Evolutionary conservation across 805 yeast species (phyloP).

Genomic region (Starmerella bacillaris): DNA sequence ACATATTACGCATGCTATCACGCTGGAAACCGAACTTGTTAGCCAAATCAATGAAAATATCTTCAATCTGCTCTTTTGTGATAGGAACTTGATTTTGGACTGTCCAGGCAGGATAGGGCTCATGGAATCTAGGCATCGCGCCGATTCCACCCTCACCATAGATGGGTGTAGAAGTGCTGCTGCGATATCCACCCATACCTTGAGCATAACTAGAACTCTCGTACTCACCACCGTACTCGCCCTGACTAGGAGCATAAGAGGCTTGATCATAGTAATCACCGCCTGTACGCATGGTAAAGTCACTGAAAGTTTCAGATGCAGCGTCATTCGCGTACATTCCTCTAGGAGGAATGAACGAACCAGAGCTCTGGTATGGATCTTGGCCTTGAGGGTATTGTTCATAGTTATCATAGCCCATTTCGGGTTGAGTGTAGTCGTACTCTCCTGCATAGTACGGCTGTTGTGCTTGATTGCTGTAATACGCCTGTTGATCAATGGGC

Average conservation of each 20-base stretch:
- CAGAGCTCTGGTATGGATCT: slow-evolving; percentile 29
- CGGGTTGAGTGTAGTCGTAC: slow-evolving; percentile 24
- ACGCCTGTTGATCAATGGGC: slow-evolving; percentile 20
- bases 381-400: slow-evolving; percentile 15
- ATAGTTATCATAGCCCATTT: slow-evolving; percentile 1
- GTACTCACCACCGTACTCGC: slow-evolving; percentile 20
- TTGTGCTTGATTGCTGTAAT: slow-evolving; percentile 22
- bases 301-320: slow-evolving; percentile 26
- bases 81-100: slow-evolving; percentile 79
- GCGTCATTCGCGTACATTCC: slow-evolving; percentile 20
- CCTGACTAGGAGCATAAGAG: slow-evolving; percentile 18
- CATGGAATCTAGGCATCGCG: slow-evolving; percentile 28
- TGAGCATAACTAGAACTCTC: slow-evolving; percentile 19
- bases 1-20: slow-evolving; percentile 62
- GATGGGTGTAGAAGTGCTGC: slow-evolving; percentile 90
- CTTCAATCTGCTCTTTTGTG: slow-evolving; percentile 42
- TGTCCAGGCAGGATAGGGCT: slow-evolving; percentile 99
- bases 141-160: slow-evolving; percentile 35
- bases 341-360: slow-evolving; percentile 17
- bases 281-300: slow-evolving; percentile 29
- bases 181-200: slow-evolving; percentile 33
- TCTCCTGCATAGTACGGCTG: slow-evolving; percentile 18
- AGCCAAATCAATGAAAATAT: slow-evolving; percentile 41
- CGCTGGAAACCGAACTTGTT: slow-evolving; percentile 66
- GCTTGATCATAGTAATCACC: slow-evolving; percentile 25